Percentiles rank a stretch among this genome's conserved stretches.
phyloP scores from a whole-genome alignment of 305 asterid species.

The Solanum hybrid region DNA sequence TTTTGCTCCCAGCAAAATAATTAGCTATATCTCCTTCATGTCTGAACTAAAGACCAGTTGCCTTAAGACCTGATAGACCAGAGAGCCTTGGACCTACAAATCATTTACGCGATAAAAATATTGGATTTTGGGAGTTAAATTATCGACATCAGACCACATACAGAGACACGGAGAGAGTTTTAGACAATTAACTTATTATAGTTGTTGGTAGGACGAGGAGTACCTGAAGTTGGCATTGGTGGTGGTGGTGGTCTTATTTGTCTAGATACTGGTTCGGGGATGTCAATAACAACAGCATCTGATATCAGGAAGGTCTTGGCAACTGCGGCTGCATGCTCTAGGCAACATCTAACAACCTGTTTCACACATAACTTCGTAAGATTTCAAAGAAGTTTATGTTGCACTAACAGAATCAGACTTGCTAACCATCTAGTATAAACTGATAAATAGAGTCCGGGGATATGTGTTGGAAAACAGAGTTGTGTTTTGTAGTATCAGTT shows the following conservation, averaged over 20 bases:
- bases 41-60: slow-evolving; percentile 17
- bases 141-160: neutral
- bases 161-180: neutral
- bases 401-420: neutral
- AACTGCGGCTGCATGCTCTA: slow-evolving; percentile 77
- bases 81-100: neutral
- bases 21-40: neutral
- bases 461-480: neutral
- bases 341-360: slow-evolving; percentile 85
- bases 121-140: neutral
- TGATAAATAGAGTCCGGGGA: neutral
- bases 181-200: neutral
- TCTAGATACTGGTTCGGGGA: slow-evolving; percentile 36
- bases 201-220: neutral
- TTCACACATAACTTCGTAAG: neutral
- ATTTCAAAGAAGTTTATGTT: neutral
- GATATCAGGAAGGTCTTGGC: slow-evolving; percentile 67
- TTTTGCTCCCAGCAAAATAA: neutral
- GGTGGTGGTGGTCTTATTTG: slow-evolving; percentile 22
- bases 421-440: neutral
- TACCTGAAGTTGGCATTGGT: slow-evolving; percentile 54
- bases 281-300: slow-evolving; percentile 68
- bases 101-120: neutral
- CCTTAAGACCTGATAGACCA: slow-evolving; percentile 39
- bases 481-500: neutral